These are phyloP conservation scores for Arthroderma sp. DNA, from an alignment of 2,329 filamentous ascomycete genomes.

Conservation along the genomic window DNA sequence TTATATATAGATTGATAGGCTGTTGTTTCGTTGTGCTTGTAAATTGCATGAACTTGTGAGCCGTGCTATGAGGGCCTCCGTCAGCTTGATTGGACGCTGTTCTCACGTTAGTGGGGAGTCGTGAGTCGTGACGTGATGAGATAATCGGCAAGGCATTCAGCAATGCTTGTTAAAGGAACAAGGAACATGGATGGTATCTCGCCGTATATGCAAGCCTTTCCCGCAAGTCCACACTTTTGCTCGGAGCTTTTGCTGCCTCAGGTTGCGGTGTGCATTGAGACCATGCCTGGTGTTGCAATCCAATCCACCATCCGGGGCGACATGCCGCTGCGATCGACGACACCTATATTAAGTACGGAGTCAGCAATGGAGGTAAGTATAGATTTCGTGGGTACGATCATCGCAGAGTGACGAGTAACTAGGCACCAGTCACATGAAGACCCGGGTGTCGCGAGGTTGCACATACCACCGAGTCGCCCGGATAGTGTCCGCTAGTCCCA, in stretches of 20 bases:
- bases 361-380: neutral
- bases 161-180: neutral
- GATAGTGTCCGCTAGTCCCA: too few species aligned
- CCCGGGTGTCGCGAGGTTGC: too few species aligned
- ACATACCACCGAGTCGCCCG: too few species aligned
- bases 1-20: neutral
- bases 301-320: neutral
- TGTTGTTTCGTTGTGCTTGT: neutral
- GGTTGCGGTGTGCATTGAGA: neutral
- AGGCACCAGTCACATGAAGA: neutral
- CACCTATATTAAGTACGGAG: neutral
- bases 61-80: neutral
- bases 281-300: neutral
- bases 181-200: neutral
- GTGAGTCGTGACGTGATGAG: neutral
- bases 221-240: neutral
- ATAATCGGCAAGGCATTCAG: neutral
- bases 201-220: slow-evolving; percentile 1
- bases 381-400: neutral
- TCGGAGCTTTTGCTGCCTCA: neutral
- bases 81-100: neutral
- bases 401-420: neutral
- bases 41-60: neutral
- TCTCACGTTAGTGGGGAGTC: neutral
- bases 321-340: neutral